These are phyloP conservation scores for Carex parvula DNA, from an alignment of 176 grass and related monocot genomes.

Conservation along the genomic window DNA sequence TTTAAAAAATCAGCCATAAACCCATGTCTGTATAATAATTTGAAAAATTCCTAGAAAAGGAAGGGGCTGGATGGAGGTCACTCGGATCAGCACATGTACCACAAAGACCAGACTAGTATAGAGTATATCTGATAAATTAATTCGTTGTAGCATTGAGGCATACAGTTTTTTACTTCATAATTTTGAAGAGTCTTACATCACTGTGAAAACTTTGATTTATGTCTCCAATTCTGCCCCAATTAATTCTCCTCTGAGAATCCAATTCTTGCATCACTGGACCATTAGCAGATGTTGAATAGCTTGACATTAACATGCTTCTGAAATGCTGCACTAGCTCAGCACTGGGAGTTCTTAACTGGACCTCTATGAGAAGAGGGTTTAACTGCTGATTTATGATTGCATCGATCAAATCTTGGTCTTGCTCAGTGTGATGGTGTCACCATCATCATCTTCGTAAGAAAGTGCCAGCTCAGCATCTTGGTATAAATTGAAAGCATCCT, in stretches of 20 bases:
- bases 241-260: not conserved
- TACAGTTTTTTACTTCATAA: slow-evolving; percentile 3
- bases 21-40: not conserved
- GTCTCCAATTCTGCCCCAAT: not conserved
- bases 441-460: slow-evolving; percentile 74
- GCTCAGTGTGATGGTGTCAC: slow-evolving; percentile 62
- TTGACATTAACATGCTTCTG: not conserved
- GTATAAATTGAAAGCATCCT: slow-evolving; percentile 54
- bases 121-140: not conserved
- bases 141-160: not conserved
- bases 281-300: slow-evolving; percentile 1
- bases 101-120: not conserved
- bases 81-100: not conserved
- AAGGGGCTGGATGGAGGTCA: not conserved
- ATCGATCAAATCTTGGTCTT: slow-evolving; percentile 74
- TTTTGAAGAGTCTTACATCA: slow-evolving; percentile 17
- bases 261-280: not conserved
- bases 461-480: slow-evolving; percentile 48
- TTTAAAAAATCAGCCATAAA: not conserved
- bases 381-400: slow-evolving; percentile 69
- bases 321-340: not conserved
- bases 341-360: slow-evolving; percentile 41
- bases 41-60: not conserved
- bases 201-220: not conserved
- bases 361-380: slow-evolving; percentile 79